phyloP scores from a whole-genome alignment of 140 eudicot genomes.

The Ambrosia hybrid region DNA sequence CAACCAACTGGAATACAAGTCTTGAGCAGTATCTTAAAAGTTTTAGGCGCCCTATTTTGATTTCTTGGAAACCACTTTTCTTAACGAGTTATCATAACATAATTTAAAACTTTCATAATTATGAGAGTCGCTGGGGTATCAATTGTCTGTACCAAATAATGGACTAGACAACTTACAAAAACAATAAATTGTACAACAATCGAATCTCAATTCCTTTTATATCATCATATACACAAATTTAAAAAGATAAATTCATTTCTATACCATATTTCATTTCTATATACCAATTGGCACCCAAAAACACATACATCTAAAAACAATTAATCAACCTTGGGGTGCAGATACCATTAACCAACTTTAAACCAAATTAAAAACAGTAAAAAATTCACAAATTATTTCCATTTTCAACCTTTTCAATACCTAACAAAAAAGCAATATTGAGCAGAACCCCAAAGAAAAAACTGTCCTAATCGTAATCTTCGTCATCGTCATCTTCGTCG shows the following conservation, averaged over 20 bases:
- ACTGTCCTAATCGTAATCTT: constrained; percentile 31
- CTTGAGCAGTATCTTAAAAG: too few relatives aligned
- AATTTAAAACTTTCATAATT: constrained; percentile 1
- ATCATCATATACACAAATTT: neutral
- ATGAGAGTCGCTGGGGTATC: constrained; percentile 25
- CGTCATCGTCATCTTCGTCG: neutral
- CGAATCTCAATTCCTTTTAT: constrained; percentile 5
- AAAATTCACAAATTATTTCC: constrained; percentile 33
- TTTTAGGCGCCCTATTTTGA: neutral
- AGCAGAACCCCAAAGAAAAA: constrained; percentile 17
- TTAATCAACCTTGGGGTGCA: constrained; percentile 21
- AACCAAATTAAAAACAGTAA: constrained; percentile 19
- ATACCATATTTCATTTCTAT: neutral
- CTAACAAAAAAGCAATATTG: constrained; percentile 4
- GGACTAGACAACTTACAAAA: constrained; percentile 27
- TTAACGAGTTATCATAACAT: neutral
- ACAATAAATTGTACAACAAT: constrained; percentile 1
- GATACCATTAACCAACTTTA: constrained; percentile 23
- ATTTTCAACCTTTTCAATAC: constrained; percentile 21
- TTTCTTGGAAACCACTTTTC: neutral
- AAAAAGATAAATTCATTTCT: neutral
- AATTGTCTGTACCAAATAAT: constrained; percentile 28
- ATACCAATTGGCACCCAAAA: too few relatives aligned
- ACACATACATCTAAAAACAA: neutral
- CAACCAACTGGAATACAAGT: too few relatives aligned